Conservation (phyloP, 345 rosid species). For the Raphanus raphanistrum region DNA sequence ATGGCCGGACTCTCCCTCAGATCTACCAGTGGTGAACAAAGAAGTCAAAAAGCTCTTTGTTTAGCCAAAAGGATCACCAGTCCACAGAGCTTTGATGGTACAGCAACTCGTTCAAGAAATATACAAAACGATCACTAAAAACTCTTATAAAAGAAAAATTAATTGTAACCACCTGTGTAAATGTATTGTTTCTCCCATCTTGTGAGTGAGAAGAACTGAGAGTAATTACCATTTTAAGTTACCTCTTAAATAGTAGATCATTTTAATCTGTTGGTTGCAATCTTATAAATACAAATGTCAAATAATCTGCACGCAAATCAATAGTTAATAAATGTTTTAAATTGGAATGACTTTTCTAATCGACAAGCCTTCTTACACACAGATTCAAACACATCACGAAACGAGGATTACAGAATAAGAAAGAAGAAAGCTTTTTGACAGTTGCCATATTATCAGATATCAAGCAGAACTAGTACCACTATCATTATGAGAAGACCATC, state of each 20-base stretch:
- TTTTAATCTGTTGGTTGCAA: neutral
- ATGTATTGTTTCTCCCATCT: neutral
- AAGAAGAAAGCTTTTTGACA: conserved; percentile 12
- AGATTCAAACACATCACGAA: neutral
- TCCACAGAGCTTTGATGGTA: conserved; percentile 39
- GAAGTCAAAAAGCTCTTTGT: conserved; percentile 54
- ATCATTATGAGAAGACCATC: conserved; percentile 56
- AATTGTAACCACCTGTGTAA: neutral
- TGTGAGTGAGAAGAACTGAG: neutral
- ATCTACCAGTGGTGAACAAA: conserved; percentile 46
- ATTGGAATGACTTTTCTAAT: conserved; percentile 22
- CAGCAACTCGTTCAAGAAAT: conserved; percentile 9
- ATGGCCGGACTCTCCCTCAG: conserved; percentile 73
- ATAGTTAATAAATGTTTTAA: conserved; percentile 8
- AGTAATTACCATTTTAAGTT: neutral
- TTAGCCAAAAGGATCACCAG: conserved; percentile 71
- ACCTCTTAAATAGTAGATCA: neutral
- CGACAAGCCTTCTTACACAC: conserved; percentile 17
- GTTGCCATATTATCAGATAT: conserved; percentile 13
- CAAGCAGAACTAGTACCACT: conserved; percentile 42
- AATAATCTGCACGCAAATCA: neutral
- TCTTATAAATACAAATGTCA: neutral
- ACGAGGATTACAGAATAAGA: neutral
- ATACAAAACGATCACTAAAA: neutral
- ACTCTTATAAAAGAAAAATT: too few relatives aligned